Conservation (phyloP, 129 eudicot genomes). For the Flaveria bidentis region DNA sequence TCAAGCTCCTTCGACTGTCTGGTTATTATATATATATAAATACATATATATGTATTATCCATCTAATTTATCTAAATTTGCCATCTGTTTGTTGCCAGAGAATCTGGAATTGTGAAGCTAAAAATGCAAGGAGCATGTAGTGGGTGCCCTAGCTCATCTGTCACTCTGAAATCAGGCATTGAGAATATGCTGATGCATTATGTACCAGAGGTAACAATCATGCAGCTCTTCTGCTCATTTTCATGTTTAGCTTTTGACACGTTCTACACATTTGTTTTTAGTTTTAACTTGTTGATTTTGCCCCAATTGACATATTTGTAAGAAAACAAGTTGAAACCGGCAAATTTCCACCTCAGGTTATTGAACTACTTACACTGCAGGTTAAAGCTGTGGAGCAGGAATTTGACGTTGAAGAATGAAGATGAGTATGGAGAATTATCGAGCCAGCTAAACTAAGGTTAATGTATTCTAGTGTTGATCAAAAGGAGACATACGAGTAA, state of each 20-base stretch:
- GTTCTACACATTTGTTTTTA: background rate
- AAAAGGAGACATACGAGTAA: background rate
- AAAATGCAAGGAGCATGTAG: conserved; percentile 99
- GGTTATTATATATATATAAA: background rate
- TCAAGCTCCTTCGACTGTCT: conserved; percentile 28
- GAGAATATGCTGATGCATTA: conserved; percentile 99
- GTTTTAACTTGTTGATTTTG: background rate
- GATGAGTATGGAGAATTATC: conserved; percentile 53
- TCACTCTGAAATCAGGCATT: conserved; percentile 93
- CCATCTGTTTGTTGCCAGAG: conserved; percentile 39
- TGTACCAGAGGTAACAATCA: conserved; percentile 72
- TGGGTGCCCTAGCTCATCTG: conserved; percentile 99
- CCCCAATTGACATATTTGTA: background rate
- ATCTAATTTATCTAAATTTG: background rate
- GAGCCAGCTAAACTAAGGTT: conserved; percentile 42
- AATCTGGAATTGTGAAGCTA: conserved; percentile 84
- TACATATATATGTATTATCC: background rate
- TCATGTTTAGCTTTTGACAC: conserved; percentile 1
- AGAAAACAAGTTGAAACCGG: background rate
- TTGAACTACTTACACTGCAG: conserved; percentile 35
- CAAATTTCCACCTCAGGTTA: background rate
- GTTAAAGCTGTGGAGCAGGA: conserved; percentile 94
- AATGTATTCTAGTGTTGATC: conserved; percentile 18
- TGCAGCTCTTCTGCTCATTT: background rate
- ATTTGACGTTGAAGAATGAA: conserved; percentile 53